phyloP scores from a whole-genome alignment of 345 rosid species.

The Eucalyptus marginata region DNA sequence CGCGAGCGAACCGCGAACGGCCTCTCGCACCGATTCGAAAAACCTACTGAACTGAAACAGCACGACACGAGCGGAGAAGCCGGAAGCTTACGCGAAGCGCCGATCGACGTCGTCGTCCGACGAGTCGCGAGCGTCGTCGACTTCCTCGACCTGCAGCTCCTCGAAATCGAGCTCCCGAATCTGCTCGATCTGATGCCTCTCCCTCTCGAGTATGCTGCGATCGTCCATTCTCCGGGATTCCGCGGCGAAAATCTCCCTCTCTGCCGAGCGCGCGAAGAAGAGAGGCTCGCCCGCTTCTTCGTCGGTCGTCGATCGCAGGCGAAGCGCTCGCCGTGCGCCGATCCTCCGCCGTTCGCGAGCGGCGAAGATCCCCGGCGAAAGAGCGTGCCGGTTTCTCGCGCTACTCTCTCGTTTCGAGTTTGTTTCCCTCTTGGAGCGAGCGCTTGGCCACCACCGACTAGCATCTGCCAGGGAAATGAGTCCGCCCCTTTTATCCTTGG shows the following conservation, averaged over 20 bases:
- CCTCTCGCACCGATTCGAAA: neutral
- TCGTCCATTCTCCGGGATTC: constrained; percentile 10
- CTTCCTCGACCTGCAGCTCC: constrained; percentile 84
- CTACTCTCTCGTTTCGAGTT: neutral
- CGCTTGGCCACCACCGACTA: neutral
- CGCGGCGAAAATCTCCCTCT: neutral
- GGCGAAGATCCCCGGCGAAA: neutral
- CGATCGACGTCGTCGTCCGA: constrained; percentile 13
- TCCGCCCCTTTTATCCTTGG: neutral
- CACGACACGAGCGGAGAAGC: neutral
- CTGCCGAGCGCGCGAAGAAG: neutral
- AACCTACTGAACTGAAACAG: neutral
- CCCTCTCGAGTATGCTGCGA: constrained; percentile 37
- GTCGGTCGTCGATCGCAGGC: neutral
- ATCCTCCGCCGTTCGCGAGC: neutral
- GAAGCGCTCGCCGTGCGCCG: neutral
- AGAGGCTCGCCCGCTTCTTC: neutral
- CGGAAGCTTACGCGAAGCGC: constrained; percentile 10
- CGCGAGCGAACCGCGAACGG: neutral
- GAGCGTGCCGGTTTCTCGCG: neutral
- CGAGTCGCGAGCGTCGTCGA: constrained; percentile 36
- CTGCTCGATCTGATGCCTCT: constrained; percentile 81
- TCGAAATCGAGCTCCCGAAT: constrained; percentile 79
- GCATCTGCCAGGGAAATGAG: neutral
- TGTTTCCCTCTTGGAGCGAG: neutral